Base-by-base conservation (phyloP, 2,329 filamentous ascomycete genomes). In the Ophiostoma quercus region DNA sequence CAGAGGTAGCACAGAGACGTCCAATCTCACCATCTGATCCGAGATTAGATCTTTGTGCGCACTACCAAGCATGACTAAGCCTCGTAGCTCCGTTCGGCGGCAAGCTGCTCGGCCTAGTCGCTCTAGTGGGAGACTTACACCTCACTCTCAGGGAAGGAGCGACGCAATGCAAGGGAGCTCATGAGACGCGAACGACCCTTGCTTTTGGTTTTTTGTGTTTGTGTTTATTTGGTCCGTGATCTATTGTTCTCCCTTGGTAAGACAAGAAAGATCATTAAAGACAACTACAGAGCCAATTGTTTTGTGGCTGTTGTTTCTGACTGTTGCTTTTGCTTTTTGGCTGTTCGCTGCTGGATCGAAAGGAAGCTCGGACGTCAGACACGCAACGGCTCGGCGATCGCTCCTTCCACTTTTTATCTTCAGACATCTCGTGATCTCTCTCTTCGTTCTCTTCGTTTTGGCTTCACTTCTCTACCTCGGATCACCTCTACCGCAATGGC, bases 391-490 rank as follows among this genome's bases (percentile, higher is more conserved):
- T 57, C 51, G 51, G 25, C 51, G 34, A 62, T n/a, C 37, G 67
- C 39, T 34, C 57, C 57, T 68, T 68, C 67, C 67, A 43, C 19
- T 51, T 62, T n/a, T n/a, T n/a, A n/a, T n/a, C n/a, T n/a, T 41
- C 39, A 14, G 57, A 57, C 51, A 57, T 25, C 51, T 57, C 51
- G 51, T 57, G 51, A 47, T 57, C 51, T 16, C 3, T 25, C n/a
- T 25, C 51, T 57, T 25, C 25, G 14, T 22, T 25, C 8, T 12
- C 8, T 2, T 3, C 63, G 25, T 47, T 43, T 67, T 16, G 16
- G 32, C 37, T 41, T 39, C 62, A 19, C 32, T 19, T 25, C 7
- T 39, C 7, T 7, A 7, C 25, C n/a, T n/a, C 25, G 25, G 2
- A 1, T 29, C 25, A 29, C 25, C 25, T 29, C 25, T 8, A 11